Evolutionary conservation across 116 monocot genomes (phyloP), one percentile per base, ranked within the genome.

Genomic region (Posidonia oceanica): DNA sequence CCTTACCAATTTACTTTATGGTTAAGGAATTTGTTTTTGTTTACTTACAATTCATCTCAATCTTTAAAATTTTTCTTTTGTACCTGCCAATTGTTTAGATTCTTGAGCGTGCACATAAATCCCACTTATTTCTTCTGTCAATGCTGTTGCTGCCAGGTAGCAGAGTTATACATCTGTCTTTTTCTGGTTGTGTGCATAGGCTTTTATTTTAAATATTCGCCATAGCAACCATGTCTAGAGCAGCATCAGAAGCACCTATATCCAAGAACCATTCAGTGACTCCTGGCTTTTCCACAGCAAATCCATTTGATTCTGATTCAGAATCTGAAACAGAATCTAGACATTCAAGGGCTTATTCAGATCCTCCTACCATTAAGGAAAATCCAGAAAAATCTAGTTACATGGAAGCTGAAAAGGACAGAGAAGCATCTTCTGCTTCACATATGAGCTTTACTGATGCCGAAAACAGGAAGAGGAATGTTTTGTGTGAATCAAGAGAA

Each of bases 381-480:
- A 66, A 58, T 54, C 17, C 63, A 15, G 55, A 54, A 64, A 64
- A 14, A 3, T 17, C 20, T 1, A 20, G 10, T 63, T 22, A 54
- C 41, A 29, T 52, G 17, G 70, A 55, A 15, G 37, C 66, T 59
- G 81, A 72, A 70, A 72, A 48, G n/a, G 74, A 54, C 15, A 52
- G 59, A 8, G 51, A 29, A 42, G 60, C 76, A 20, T 54, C 78
- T 10, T 72, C 81, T 15, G 56, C 75, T 5, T 38, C n/a, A 13
- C 14, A 68, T 16, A 8, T 63, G 52, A 63, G 18, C 12, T 74
- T 71, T 1, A 64, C n/a, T 29, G 29, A 29, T 29, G 29, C 29
- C 1, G 29, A 29, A 29, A 29, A 29, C 29, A 29, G 29, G 29
- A 29, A 29, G 29, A 29, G 29, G 29, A 29, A 29, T 29, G 29